Conservation (phyloP, 257 asterid genomes). For the Solanum chiquidenum region DNA sequence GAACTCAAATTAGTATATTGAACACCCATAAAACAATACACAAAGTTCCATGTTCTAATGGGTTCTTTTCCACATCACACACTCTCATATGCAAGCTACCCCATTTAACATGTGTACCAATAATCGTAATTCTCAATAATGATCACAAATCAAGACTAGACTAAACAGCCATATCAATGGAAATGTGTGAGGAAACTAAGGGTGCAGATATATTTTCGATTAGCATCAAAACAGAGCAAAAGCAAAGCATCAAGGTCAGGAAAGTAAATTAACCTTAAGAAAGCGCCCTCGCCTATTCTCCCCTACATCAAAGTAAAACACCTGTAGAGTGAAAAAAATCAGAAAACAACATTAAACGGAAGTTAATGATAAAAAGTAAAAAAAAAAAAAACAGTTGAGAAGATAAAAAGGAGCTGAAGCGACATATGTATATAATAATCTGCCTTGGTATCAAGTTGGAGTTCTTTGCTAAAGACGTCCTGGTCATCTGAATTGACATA, state of each 20-base stretch:
- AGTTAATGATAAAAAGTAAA: background rate
- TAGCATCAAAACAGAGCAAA: background rate
- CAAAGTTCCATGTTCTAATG: background rate
- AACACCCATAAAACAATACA: background rate
- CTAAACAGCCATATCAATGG: background rate
- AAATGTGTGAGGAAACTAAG: background rate
- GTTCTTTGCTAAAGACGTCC: slow-evolving; percentile 76
- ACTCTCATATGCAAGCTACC: background rate
- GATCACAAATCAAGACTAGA: background rate
- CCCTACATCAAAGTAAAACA: slow-evolving; percentile 86
- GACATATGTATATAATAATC: background rate
- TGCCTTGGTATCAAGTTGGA: slow-evolving; percentile 94
- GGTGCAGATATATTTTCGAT: background rate
- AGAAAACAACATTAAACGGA: background rate
- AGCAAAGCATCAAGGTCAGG: background rate
- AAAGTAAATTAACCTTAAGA: slow-evolving; percentile 54
- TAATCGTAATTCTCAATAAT: background rate
- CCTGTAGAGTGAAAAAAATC: slow-evolving; percentile 26
- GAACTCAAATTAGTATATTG: background rate
- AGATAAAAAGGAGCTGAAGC: background rate
- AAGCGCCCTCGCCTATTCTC: slow-evolving; percentile 96
- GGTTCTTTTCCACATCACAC: background rate
- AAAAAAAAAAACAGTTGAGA: background rate
- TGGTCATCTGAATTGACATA: slow-evolving; percentile 81
- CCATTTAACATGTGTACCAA: background rate